Evolutionary conservation across 441 rosid species (phyloP), one percentile per base, ranked within the genome.

Genomic region (Biscutella laevigata): DNA sequence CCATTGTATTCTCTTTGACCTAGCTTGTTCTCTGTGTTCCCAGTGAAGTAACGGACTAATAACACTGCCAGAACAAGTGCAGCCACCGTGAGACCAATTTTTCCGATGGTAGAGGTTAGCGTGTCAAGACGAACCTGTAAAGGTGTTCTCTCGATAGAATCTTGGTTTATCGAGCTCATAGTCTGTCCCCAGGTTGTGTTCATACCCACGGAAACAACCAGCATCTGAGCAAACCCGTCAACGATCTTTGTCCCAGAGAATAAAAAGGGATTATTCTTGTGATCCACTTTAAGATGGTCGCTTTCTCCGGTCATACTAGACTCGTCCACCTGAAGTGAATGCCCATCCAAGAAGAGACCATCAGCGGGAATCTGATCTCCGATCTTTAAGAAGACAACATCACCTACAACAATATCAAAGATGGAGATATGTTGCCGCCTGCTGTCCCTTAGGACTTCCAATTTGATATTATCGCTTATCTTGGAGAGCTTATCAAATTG

Each of bases 291-390:
- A 0, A 86, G 83, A 40, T 78, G 79, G 32, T 80, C 86, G 29
- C 84, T 83, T 64, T 87, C 89, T 11, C 95, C 90, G 0, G 94
- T 87, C 84, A 84, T 84, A 77, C 89, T 78, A 10, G 88, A 84
- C 61, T 84, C 90, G 20, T 87, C 94, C 30, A 81, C 74, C 44
- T 68, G 73, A 51, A 83, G 61, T 22, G 91, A 83, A 64, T 81
- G 78, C 6, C 88, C 88, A 12, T 71, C 75, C 45, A 83, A 21
- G 63, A 83, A 86, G 56, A 86, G 51, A 5, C 91, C 95, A 33
- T 86, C 91, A 0, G 91, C 95, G 0, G 95, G 84, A 73, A 83
- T 73, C 68, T 83, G 91, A 59, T 77, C 88, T 6, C 95, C 91
- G 1, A 79, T 81, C 59, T 79, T 77, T 67, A 86, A 39, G 71